Base-by-base conservation (phyloP, 257 asterid species). In the Verbascum thapsus region DNA sequence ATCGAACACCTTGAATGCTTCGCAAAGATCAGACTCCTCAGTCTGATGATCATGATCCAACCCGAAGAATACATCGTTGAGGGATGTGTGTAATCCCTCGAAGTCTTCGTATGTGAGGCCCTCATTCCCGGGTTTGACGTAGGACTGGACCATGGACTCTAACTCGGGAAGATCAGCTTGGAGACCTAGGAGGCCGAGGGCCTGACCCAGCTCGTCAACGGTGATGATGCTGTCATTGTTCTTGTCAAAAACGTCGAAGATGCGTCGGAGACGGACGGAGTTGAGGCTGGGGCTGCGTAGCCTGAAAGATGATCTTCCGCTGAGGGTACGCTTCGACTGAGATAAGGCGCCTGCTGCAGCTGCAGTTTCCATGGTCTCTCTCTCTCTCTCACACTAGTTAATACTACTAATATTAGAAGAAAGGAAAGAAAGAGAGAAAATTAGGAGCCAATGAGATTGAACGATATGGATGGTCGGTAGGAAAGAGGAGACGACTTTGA, bases 1-100 rank as follows among this genome's bases (percentile, higher is more conserved):
- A 8, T 88, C 96, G 44, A 88, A 88, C 22, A 88, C 96, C 79
- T 85, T 83, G 64, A 88, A 88, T 2, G 96, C 96, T 73, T 88
- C 96, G 11, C 65, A 10, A 47, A 88, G 84, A 71, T 88, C 96
- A 0, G 78, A 61, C 50, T 88, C 96, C 1, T 79, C 82, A n/a
- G n/a, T n/a, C 63, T 53, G 75, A 2, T 54, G 11, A 4, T 58
- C 71, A 2, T 62, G 63, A 1, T 39, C 76, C 47, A 38, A 5
- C 0, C 77, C 83, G 18, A 82, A 80, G 64, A 87, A 80, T 9
- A 57, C 67, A 16, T 80, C 69, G 66, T 72, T 56, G 0, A 87
- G 65, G 7, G 95, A 84, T 4, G 72, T 66, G 75, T 87, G 95
- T 4, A 87, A 59, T 3, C 77, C 79, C 66, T 76, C 84, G 59